phyloP scores from a whole-genome alignment of 352 stramenopile species.

The Phytophthora fragariae region DNA sequence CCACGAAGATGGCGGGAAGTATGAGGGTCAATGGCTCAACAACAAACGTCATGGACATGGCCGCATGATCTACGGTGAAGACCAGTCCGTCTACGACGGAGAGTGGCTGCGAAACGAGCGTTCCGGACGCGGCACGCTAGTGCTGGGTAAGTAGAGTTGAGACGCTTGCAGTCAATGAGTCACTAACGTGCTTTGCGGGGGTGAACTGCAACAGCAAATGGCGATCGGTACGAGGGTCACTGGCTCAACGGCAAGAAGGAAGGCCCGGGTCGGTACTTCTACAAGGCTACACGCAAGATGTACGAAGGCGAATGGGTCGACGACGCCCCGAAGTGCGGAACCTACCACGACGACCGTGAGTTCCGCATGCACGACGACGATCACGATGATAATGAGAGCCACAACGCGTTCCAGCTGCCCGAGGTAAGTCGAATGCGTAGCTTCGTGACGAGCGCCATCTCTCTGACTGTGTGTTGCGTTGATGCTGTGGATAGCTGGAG shows the following conservation, averaged over 20 bases:
- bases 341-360: conserved; percentile 56
- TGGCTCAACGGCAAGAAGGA: conserved; percentile 92
- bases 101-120: conserved; percentile 80
- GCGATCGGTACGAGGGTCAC: conserved; percentile 88
- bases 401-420: conserved; percentile 73
- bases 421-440: conserved; percentile 33
- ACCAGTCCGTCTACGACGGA: conserved; percentile 91
- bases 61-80: conserved; percentile 64
- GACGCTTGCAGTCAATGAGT: background rate
- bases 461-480: background rate
- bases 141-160: conserved; percentile 52
- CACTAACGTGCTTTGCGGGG: conserved; percentile 3
- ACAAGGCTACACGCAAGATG: conserved; percentile 82
- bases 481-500: conserved; percentile 53
- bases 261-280: conserved; percentile 85
- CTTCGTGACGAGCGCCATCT: background rate
- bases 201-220: conserved; percentile 58
- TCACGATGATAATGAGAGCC: conserved; percentile 34
- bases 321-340: conserved; percentile 78
- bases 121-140: conserved; percentile 72
- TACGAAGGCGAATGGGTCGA: conserved; percentile 93
- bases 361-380: conserved; percentile 45
- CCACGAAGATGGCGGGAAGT: conserved; percentile 83
- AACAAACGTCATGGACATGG: conserved; percentile 85
- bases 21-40: conserved; percentile 79